Conservation (phyloP, 352 stramenopile genomes). For the Phytophthora fragariaefolia region DNA sequence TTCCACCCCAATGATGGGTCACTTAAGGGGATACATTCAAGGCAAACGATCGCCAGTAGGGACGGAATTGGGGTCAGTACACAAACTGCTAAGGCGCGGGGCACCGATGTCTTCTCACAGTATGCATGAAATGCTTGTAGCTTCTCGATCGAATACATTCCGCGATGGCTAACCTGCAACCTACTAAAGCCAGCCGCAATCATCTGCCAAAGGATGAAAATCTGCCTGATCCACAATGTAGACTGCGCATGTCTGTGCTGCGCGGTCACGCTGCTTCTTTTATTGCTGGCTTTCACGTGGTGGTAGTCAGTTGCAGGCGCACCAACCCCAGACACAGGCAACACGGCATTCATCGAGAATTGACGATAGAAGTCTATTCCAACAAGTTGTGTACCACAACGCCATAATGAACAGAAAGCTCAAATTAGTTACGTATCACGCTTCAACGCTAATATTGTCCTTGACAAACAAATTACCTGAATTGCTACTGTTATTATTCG, state of each 20-base stretch:
- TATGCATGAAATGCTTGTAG: slow-evolving; percentile 45
- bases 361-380: not conserved
- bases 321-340: not conserved
- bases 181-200: not conserved
- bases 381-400: not conserved
- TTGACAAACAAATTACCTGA: too few relatives aligned
- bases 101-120: slow-evolving; percentile 15
- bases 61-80: slow-evolving; percentile 27
- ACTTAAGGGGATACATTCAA: slow-evolving; percentile 23
- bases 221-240: not conserved
- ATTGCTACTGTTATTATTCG: too few relatives aligned
- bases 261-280: slow-evolving; percentile 1
- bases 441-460: too few relatives aligned
- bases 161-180: slow-evolving; percentile 37
- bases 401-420: not conserved
- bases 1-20: slow-evolving; percentile 20
- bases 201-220: not conserved
- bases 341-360: not conserved
- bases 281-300: not conserved
- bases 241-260: not conserved
- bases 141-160: slow-evolving; percentile 50
- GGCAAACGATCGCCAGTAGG: slow-evolving; percentile 2
- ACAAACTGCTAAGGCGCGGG: slow-evolving; percentile 8
- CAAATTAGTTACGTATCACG: too few relatives aligned
- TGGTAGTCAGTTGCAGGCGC: not conserved